Percentiles rank a stretch among this genome's conserved stretches.
phyloP scores from a whole-genome alignment of 352 stramenopile genomes.

The Globisporangium barbulae region DNA sequence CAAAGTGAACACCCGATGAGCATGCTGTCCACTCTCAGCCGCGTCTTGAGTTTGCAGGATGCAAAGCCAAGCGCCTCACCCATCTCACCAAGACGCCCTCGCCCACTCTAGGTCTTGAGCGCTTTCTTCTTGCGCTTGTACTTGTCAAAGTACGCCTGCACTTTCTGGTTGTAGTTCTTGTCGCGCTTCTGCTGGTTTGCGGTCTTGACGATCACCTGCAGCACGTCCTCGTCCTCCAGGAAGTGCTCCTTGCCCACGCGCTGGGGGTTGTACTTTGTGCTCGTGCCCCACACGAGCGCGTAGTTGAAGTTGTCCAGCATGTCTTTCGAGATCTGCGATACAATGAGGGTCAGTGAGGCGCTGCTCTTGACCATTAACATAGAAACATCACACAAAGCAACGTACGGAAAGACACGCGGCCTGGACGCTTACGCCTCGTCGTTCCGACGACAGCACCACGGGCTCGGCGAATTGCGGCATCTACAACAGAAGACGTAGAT shows the following conservation, averaged over 20 bases:
- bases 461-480: constrained; percentile 72
- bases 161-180: constrained; percentile 96
- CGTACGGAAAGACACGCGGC: constrained; percentile 82
- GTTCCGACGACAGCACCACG: constrained; percentile 81
- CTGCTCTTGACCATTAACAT: background rate
- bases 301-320: constrained; percentile 98
- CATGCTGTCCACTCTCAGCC: background rate
- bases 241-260: constrained; percentile 93
- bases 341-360: background rate
- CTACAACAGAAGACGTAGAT: constrained; percentile 21
- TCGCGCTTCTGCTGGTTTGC: constrained; percentile 97
- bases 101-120: constrained; percentile 68
- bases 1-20: background rate
- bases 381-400: constrained; percentile 2
- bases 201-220: constrained; percentile 98
- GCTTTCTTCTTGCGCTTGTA: constrained; percentile 95
- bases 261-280: constrained; percentile 98
- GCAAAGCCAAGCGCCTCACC: background rate
- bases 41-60: background rate
- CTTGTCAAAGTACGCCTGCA: constrained; percentile 96
- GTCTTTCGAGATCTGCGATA: constrained; percentile 82
- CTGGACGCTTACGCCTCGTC: constrained; percentile 77
- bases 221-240: constrained; percentile 97
- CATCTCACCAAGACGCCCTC: background rate
- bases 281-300: constrained; percentile 97